These are phyloP conservation scores for Aspergillus affinis DNA, from an alignment of 495 filamentous ascomycete species.

Conservation along the genomic window DNA sequence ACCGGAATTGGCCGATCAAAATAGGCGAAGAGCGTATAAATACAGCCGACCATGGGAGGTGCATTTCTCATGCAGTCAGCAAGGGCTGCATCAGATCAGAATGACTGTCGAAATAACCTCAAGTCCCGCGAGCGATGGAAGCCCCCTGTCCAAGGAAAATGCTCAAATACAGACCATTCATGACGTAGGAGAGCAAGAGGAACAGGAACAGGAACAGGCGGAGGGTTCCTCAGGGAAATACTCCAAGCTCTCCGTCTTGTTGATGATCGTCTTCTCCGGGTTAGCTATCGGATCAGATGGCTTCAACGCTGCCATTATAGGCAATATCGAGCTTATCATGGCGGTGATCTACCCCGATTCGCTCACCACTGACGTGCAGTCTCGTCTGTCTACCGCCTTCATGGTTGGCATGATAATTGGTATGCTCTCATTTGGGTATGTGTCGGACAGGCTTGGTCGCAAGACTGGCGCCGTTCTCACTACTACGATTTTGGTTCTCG, in stretches of 20 bases:
- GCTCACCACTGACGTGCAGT: slow-evolving; percentile 20
- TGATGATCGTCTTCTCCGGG: slow-evolving; percentile 31
- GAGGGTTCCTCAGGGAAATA: slow-evolving; percentile 9
- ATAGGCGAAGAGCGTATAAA: not conserved
- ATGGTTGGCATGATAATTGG: slow-evolving; percentile 37
- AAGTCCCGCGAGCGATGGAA: not conserved
- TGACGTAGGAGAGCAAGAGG: not conserved
- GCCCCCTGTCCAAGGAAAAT: not conserved
- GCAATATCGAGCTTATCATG: slow-evolving; percentile 30
- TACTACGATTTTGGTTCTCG: slow-evolving; percentile 33
- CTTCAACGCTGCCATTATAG: slow-evolving; percentile 32
- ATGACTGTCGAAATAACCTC: not conserved
- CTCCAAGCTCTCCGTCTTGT: slow-evolving; percentile 23
- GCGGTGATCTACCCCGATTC: slow-evolving; percentile 27
- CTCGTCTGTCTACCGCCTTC: slow-evolving; percentile 26
- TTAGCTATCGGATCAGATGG: slow-evolving; percentile 30
- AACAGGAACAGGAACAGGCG: not conserved
- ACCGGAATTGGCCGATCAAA: not conserved
- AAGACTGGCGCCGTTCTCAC: slow-evolving; percentile 35
- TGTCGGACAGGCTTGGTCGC: slow-evolving; percentile 35
- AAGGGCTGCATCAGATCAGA: not conserved
- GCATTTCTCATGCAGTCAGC: not conserved
- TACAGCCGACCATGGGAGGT: not conserved
- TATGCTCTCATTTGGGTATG: slow-evolving; percentile 40
- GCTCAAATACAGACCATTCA: not conserved